Evolutionary conservation across 768 basidiomycete genomes (phyloP).

Genomic region (Leccinum rimulosum): DNA sequence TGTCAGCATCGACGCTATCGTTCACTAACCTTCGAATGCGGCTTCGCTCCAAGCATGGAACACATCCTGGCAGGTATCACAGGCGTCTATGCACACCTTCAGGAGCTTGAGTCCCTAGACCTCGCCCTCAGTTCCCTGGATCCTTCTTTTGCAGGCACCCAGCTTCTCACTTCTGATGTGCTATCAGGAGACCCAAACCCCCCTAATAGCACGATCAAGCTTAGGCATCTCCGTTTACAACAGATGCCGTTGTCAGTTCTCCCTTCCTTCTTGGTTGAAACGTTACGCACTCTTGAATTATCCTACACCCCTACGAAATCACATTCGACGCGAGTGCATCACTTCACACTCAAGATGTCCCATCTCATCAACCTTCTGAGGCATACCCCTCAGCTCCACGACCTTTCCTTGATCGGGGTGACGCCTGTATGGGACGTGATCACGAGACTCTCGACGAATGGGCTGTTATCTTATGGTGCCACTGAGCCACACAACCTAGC

Average conservation of each 20-base stretch:
- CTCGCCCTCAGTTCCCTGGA: constrained; percentile 26
- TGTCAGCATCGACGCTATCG: constrained; percentile 29
- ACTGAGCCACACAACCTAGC: constrained; percentile 5
- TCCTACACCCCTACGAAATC: constrained; percentile 35
- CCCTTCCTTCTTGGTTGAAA: constrained; percentile 35
- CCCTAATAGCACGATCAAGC: constrained; percentile 8
- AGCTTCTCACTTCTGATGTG: constrained; percentile 22
- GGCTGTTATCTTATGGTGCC: constrained; percentile 4
- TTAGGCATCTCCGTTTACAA: constrained; percentile 38
- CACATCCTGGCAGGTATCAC: constrained; percentile 24
- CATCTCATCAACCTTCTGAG: constrained; percentile 37
- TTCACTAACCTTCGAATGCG: constrained; percentile 35
- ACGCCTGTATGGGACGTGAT: constrained; percentile 39
- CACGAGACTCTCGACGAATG: constrained; percentile 12
- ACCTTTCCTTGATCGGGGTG: constrained; percentile 42
- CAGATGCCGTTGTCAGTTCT: constrained; percentile 41
- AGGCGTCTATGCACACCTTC: constrained; percentile 13
- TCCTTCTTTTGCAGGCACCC: constrained; percentile 28
- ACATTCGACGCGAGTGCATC: constrained; percentile 21
- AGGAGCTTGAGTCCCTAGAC: constrained; percentile 29
- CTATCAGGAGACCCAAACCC: constrained; percentile 11
- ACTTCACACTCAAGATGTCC: constrained; percentile 39
- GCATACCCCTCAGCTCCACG: constrained; percentile 39
- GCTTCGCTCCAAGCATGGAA: constrained; percentile 29
- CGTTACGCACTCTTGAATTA: constrained; percentile 43